phyloP scores from a whole-genome alignment of 495 filamentous ascomycete genomes.

The Xylaria nigripes region DNA sequence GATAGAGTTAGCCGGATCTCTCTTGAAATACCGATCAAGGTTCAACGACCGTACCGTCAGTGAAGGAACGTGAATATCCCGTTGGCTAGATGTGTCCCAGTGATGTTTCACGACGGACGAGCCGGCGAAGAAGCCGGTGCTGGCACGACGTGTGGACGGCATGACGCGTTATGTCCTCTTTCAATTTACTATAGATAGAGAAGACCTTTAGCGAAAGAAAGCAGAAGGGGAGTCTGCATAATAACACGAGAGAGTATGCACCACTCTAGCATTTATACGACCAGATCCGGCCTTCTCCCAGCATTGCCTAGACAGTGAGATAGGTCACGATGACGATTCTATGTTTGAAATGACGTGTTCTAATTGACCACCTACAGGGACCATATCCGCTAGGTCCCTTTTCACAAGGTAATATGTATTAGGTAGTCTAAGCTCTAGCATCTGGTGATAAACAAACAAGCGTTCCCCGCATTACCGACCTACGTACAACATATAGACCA shows the following conservation, averaged over 20 bases:
- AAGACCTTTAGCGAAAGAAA: not conserved
- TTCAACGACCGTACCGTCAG: conserved; percentile 31
- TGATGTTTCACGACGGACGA: not conserved
- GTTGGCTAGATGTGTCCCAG: not conserved
- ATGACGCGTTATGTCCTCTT: not conserved
- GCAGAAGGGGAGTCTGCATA: not conserved
- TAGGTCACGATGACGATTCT: not conserved
- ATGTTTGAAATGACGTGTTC: not conserved
- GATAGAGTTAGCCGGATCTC: conserved; percentile 13
- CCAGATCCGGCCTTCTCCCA: too few species aligned
- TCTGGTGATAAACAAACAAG: too few species aligned
- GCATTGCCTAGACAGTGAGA: too few species aligned
- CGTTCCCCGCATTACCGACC: too few species aligned
- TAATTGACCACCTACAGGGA: too few species aligned
- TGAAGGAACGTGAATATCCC: conserved; percentile 34
- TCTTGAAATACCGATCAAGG: not conserved
- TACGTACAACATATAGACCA: too few species aligned
- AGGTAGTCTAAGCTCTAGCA: too few species aligned
- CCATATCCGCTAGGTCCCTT: too few species aligned
- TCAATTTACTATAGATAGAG: not conserved
- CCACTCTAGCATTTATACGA: too few species aligned
- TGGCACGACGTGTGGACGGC: not conserved
- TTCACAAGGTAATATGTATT: too few species aligned
- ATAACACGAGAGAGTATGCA: not conserved
- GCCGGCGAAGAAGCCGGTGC: not conserved